Conservation (phyloP, 179 eudicot species). For the Silene noctiflora region DNA sequence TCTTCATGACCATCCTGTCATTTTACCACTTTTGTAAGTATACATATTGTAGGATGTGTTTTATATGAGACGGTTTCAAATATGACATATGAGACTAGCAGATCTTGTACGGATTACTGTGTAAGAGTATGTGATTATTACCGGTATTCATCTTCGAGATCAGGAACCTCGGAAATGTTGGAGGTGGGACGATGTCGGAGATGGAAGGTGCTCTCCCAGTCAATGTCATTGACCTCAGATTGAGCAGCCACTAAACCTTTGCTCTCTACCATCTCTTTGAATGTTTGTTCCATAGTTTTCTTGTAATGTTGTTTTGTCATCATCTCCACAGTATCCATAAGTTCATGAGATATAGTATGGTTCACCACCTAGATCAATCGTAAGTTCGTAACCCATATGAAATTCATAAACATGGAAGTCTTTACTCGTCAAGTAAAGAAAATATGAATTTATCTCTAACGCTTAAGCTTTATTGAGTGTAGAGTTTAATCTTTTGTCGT, state of each 20-base stretch:
- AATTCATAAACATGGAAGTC: background rate
- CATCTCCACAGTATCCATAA: conserved; percentile 64
- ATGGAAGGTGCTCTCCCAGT: conserved; percentile 67
- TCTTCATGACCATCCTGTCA: conserved; percentile 50
- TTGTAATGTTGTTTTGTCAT: conserved; percentile 64
- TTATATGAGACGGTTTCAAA: background rate
- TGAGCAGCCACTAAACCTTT: conserved; percentile 49
- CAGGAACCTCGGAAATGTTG: conserved; percentile 58
- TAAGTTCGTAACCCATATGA: background rate
- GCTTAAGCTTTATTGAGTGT: too few species aligned
- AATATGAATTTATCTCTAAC: too few species aligned
- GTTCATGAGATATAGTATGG: conserved; percentile 53
- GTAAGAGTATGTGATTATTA: background rate
- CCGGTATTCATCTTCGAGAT: conserved; percentile 55
- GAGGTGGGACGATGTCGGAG: conserved; percentile 49
- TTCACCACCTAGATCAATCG: conserved; percentile 46
- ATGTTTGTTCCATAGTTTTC: conserved; percentile 60
- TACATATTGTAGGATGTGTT: background rate
- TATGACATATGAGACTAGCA: too few species aligned
- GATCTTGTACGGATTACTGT: background rate
- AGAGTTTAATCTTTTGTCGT: too few species aligned
- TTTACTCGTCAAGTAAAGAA: too few species aligned
- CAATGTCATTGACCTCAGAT: conserved; percentile 44
- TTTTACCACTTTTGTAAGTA: background rate
- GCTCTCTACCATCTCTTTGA: conserved; percentile 50